Evolutionary conservation across 768 basidiomycete genomes (phyloP).

Genomic region (Boletus coccyginus): DNA sequence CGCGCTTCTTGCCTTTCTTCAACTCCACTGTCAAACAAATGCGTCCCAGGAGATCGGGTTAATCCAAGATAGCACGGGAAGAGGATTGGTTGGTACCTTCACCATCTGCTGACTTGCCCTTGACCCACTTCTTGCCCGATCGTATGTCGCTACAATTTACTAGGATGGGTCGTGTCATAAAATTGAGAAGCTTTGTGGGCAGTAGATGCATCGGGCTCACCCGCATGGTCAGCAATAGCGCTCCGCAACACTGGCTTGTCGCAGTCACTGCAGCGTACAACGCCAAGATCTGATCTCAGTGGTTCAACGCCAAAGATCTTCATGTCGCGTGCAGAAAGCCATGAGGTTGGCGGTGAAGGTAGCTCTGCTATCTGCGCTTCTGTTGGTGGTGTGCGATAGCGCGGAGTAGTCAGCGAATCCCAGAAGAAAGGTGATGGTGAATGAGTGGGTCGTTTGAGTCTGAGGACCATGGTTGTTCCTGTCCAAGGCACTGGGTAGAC

Average conservation of each 20-base stretch:
- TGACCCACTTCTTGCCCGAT: conserved; percentile 50
- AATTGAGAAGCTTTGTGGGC: background rate
- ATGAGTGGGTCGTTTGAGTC: conserved; percentile 41
- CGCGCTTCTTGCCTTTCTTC: conserved; percentile 76
- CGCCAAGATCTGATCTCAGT: conserved; percentile 61
- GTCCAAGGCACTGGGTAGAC: background rate
- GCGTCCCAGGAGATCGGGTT: background rate
- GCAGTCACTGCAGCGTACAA: conserved; percentile 79
- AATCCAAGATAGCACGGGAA: conserved; percentile 1
- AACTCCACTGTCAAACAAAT: conserved; percentile 27
- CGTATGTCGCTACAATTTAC: conserved; percentile 63
- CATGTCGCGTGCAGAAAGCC: conserved; percentile 86
- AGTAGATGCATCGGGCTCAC: conserved; percentile 43
- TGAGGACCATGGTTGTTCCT: conserved; percentile 38
- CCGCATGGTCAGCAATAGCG: conserved; percentile 69
- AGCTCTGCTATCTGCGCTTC: conserved; percentile 41
- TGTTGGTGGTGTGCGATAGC: conserved; percentile 29
- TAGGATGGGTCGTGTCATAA: conserved; percentile 27
- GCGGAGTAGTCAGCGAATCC: conserved; percentile 41
- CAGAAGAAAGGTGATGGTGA: conserved; percentile 62
- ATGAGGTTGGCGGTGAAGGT: conserved; percentile 76
- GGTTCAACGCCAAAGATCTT: conserved; percentile 81
- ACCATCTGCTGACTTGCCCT: conserved; percentile 49
- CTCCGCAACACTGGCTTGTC: conserved; percentile 77
- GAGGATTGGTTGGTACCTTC: conserved; percentile 38